Conservation (phyloP, 2,329 filamentous ascomycete species). For the Colletotrichum musae region DNA sequence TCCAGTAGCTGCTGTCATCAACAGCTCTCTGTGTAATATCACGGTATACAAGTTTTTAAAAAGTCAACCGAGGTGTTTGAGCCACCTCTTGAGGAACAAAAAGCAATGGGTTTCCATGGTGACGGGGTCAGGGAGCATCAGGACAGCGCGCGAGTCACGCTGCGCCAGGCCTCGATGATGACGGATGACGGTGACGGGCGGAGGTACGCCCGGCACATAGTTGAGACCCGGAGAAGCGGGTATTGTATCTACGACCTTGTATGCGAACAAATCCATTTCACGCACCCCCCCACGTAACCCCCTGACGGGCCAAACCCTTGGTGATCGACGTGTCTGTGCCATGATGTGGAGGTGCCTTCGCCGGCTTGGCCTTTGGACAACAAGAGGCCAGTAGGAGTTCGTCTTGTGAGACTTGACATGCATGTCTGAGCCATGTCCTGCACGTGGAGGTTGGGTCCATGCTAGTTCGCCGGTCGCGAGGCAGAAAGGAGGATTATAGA, state of each 20-base stretch:
- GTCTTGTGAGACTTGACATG: too few relatives aligned
- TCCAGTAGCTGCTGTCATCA: constrained; percentile 21
- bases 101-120: constrained; percentile 36
- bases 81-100: constrained; percentile 27
- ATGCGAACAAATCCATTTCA: constrained; percentile 39
- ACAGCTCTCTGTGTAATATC: constrained; percentile 41
- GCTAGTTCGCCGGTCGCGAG: too few relatives aligned
- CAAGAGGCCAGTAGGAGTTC: too few relatives aligned
- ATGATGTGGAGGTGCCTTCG: neutral
- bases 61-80: constrained; percentile 25
- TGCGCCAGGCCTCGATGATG: constrained; percentile 5
- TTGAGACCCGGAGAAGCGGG: neutral
- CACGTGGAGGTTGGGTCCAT: too few relatives aligned
- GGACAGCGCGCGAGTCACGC: constrained; percentile 1
- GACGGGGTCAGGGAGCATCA: constrained; percentile 29
- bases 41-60: constrained; percentile 38
- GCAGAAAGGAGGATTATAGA: too few relatives aligned
- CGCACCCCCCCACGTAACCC: neutral
- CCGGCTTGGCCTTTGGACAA: neutral
- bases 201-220: neutral
- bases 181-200: neutral
- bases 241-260: constrained; percentile 39
- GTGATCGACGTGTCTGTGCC: neutral
- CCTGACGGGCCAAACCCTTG: neutral
- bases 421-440: too few relatives aligned